phyloP scores from a whole-genome alignment of 1,284 basidiomycete species.

The Irpex sp. region DNA sequence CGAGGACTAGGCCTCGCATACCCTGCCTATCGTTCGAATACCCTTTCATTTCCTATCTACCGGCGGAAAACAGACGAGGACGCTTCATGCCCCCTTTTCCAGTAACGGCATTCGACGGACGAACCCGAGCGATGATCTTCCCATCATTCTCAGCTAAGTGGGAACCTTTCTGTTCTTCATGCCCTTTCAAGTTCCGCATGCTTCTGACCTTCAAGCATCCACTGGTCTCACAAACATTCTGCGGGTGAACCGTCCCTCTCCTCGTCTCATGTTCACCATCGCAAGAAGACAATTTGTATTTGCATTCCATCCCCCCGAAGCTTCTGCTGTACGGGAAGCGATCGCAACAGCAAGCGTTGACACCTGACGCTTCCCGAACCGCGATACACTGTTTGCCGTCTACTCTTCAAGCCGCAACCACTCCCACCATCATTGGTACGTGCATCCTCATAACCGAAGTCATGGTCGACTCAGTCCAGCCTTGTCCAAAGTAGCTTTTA shows the following conservation, averaged over 20 bases:
- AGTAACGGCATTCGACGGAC: neutral
- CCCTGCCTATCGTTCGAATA: no score
- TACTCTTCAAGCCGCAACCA: neutral
- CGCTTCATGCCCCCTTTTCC: neutral
- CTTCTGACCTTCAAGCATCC: neutral
- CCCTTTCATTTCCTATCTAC: neutral
- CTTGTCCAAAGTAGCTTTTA: neutral
- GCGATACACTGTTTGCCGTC: neutral
- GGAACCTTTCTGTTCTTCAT: neutral
- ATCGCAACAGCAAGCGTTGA: neutral
- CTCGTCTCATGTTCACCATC: neutral
- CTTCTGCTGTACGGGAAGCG: neutral
- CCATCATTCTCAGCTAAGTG: conserved; percentile 1
- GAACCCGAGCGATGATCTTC: neutral
- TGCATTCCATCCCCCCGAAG: neutral
- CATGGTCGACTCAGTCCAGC: neutral
- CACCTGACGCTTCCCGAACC: neutral
- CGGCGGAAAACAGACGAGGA: neutral
- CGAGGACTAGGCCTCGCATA: neutral
- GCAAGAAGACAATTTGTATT: neutral
- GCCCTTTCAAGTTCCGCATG: neutral
- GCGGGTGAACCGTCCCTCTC: neutral
- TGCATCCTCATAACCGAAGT: neutral
- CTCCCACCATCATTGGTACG: neutral
- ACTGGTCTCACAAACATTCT: neutral